Percentiles rank a stretch among this genome's conserved stretches.
Evolutionary conservation across 345 rosid genomes (phyloP).

Genomic region (Punica granatum): DNA sequence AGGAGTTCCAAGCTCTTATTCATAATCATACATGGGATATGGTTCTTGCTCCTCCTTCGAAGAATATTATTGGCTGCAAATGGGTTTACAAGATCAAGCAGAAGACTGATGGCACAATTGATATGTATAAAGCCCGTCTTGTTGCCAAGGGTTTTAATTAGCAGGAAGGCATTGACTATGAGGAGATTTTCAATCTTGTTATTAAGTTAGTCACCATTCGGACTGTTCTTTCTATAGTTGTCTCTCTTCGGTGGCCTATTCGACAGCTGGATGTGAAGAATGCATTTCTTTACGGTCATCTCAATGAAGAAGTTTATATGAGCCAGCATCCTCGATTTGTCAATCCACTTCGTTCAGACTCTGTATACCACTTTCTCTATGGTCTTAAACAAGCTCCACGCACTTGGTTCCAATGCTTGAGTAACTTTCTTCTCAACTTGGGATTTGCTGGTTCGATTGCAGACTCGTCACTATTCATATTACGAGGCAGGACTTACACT

Average conservation of each 20-base stretch:
- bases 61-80: neutral
- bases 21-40: neutral
- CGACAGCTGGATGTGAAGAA: neutral
- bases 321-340: too few species aligned
- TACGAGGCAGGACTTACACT: too few species aligned
- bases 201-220: neutral
- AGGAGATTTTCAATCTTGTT: neutral
- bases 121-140: neutral
- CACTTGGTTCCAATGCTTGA: too few species aligned
- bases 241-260: neutral
- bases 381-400: too few species aligned
- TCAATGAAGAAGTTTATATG: too few species aligned
- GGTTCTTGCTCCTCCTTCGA: neutral
- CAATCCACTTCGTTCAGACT: too few species aligned
- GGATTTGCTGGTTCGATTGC: too few species aligned
- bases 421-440: too few species aligned
- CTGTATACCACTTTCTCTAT: too few species aligned
- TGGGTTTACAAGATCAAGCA: neutral
- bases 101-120: neutral
- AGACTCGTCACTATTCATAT: too few species aligned
- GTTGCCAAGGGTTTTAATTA: constrained; percentile 2
- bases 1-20: neutral
- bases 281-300: too few species aligned
- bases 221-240: neutral
- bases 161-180: neutral